Percentiles rank a stretch among this genome's conserved stretches.
Evolutionary conservation across 768 basidiomycete genomes (phyloP).

Genomic region (Mycena rebaudengoi): DNA sequence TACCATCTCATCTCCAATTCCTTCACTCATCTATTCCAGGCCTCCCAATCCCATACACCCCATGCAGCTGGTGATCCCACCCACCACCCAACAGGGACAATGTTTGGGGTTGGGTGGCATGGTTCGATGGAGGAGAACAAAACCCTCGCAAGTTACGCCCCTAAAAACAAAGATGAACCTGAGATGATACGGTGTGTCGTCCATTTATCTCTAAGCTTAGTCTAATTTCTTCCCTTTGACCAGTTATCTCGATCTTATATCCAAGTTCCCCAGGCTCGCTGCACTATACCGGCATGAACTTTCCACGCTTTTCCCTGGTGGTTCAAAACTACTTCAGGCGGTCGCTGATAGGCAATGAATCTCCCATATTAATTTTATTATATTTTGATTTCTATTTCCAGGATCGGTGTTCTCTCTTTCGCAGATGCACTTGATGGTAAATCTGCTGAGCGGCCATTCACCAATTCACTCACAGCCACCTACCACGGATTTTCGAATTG

Average conservation of each 20-base stretch:
- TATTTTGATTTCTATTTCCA: background rate
- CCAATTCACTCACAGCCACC: conserved; percentile 18
- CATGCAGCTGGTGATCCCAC: background rate
- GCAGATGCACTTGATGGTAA: conserved; percentile 12
- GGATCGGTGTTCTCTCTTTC: conserved; percentile 10
- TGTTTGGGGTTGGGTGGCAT: conserved; percentile 17
- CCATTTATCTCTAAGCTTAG: background rate
- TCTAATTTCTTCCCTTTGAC: background rate
- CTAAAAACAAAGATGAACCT: background rate
- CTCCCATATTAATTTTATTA: background rate
- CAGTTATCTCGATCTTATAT: background rate
- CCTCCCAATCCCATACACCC: background rate
- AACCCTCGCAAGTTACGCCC: conserved; percentile 2
- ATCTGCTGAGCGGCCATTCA: background rate
- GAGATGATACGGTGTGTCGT: background rate
- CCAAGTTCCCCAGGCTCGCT: background rate
- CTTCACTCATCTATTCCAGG: background rate
- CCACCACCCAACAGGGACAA: background rate
- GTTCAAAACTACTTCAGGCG: background rate
- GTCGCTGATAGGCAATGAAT: conserved; percentile 1
- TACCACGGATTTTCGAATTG: conserved; percentile 5
- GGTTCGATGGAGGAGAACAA: background rate
- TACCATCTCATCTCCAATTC: background rate
- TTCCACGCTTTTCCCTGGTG: background rate
- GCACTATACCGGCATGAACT: conserved; percentile 7